These are phyloP conservation scores for Colletotrichum sp. DNA, from an alignment of 2,329 filamentous ascomycete genomes.

Conservation along the genomic window DNA sequence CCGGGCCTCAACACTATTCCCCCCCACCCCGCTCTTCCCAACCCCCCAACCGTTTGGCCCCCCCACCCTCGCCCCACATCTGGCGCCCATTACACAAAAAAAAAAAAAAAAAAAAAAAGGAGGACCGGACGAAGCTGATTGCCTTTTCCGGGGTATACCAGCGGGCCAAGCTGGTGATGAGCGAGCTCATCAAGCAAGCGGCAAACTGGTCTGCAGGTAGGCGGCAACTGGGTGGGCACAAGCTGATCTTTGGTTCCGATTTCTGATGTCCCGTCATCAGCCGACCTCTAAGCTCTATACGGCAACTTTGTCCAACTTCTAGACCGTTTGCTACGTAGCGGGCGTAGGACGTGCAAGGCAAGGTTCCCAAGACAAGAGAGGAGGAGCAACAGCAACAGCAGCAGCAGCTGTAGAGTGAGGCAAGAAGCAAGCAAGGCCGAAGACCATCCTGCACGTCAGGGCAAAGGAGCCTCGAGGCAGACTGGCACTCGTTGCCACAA, in stretches of 20 bases:
- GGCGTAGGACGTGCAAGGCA: background rate
- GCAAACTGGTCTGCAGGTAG: background rate
- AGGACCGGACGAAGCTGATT: background rate
- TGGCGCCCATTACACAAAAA: background rate
- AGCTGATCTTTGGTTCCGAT: background rate
- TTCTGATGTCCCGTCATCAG: background rate
- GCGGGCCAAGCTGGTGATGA: background rate
- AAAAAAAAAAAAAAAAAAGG: background rate
- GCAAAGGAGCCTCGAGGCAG: background rate
- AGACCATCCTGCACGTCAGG: background rate
- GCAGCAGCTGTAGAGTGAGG: background rate
- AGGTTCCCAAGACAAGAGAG: background rate
- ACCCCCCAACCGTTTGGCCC: no score
- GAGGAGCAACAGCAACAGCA: background rate
- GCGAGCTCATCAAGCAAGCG: background rate
- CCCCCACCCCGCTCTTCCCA: no score
- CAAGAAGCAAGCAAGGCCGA: background rate
- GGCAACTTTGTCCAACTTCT: background rate
- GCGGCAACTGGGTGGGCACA: background rate
- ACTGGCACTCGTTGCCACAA: background rate
- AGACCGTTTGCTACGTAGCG: background rate
- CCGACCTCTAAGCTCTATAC: background rate
- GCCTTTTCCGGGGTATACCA: background rate
- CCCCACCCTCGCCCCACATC: no score
- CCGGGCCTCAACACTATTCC: no score